These are phyloP conservation scores for Streptanthus diversifolius DNA, from an alignment of 345 rosid species.

Conservation along the genomic window DNA sequence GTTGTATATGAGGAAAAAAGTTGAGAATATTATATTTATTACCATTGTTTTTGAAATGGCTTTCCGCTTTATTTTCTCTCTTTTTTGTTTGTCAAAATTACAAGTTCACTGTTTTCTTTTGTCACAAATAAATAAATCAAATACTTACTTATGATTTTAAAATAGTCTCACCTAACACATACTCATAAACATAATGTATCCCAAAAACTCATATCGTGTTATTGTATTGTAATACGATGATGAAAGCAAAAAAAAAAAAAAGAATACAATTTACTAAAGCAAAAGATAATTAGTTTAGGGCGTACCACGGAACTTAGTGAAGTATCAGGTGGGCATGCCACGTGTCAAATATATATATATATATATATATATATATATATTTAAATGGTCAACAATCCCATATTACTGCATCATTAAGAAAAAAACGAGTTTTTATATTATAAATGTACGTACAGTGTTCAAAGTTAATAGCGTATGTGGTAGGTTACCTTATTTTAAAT, in stretches of 20 bases:
- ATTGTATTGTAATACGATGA: neutral
- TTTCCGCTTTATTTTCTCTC: neutral
- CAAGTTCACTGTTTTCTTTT: neutral
- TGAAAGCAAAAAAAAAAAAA: neutral
- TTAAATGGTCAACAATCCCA: conserved; percentile 24
- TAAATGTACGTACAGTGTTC: too few relatives aligned
- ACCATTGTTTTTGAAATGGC: neutral
- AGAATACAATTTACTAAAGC: neutral
- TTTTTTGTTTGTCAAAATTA: neutral
- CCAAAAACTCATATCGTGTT: neutral
- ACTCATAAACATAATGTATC: neutral
- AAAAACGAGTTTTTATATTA: neutral
- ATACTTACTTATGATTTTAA: neutral
- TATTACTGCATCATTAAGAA: neutral
- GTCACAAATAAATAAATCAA: neutral
- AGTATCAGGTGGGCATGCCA: conserved; percentile 27
- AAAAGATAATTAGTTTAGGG: neutral
- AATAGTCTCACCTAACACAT: neutral
- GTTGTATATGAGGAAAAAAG: neutral
- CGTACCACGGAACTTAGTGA: conserved; percentile 30
- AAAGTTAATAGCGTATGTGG: too few relatives aligned
- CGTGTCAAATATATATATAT: neutral
- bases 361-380: too few relatives aligned
- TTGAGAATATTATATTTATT: neutral
- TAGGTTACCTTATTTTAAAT: too few relatives aligned